Conservation (phyloP, 192 early-diverging fungal genomes). For the Linnemannia exigua region DNA sequence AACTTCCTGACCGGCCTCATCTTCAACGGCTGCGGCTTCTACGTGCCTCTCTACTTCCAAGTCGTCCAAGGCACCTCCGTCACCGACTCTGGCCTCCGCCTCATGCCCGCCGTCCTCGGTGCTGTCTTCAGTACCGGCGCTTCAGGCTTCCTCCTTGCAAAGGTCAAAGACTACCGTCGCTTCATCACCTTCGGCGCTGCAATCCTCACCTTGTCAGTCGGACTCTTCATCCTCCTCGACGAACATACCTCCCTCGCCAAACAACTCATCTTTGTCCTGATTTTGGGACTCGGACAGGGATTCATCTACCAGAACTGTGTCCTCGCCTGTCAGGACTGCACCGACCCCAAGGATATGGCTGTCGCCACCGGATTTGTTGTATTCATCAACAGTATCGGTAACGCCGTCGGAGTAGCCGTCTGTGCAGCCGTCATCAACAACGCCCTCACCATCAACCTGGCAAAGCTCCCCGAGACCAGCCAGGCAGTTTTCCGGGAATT, state of each 20-base stretch:
- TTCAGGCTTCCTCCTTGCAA: slow-evolving; percentile 64
- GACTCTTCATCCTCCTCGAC: slow-evolving; percentile 75
- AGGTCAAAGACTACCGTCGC: slow-evolving; percentile 67
- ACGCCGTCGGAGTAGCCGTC: slow-evolving; percentile 55
- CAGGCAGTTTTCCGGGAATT: slow-evolving; percentile 6
- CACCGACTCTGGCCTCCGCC: slow-evolving; percentile 77
- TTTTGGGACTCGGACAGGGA: slow-evolving; percentile 84
- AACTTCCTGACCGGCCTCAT: slow-evolving; percentile 71
- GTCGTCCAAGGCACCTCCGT: slow-evolving; percentile 79
- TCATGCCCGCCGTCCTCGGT: slow-evolving; percentile 78
- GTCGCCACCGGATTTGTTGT: slow-evolving; percentile 70
- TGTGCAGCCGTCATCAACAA: slow-evolving; percentile 54
- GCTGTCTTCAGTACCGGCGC: slow-evolving; percentile 73
- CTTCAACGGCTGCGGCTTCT: slow-evolving; percentile 75
- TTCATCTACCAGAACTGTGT: slow-evolving; percentile 77
- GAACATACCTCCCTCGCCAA: slow-evolving; percentile 56
- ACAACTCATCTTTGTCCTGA: slow-evolving; percentile 71
- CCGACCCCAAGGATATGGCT: slow-evolving; percentile 71
- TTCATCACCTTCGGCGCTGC: slow-evolving; percentile 71
- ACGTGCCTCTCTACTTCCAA: slow-evolving; percentile 85
- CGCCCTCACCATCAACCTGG: slow-evolving; percentile 40
- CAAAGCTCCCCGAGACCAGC: slow-evolving; percentile 1
- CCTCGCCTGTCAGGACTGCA: slow-evolving; percentile 76
- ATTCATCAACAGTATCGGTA: slow-evolving; percentile 68
- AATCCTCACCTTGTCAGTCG: slow-evolving; percentile 71